A percentile compares a stretch with the other conserved stretches of the same genome.
phyloP scores from a whole-genome alignment of 192 early-diverging fungal genomes.

The Rhizoclosmatium globosum region DNA sequence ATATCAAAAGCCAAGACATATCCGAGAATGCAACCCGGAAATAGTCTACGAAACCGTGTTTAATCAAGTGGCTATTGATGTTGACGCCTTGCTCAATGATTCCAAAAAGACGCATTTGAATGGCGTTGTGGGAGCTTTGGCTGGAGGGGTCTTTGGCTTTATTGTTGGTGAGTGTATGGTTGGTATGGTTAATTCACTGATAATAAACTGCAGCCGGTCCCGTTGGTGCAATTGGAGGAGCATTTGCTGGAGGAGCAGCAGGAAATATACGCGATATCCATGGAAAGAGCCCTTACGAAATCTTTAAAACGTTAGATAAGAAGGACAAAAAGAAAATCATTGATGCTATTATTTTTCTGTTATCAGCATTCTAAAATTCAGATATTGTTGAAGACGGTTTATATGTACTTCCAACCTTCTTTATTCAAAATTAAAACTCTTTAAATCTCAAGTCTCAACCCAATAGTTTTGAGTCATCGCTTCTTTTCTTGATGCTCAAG shows the following conservation, averaged over 20 bases:
- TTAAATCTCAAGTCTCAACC: no score
- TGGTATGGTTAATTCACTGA: neutral
- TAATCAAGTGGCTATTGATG: neutral
- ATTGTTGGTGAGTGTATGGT: neutral
- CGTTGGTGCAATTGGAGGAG: neutral
- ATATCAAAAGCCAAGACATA: neutral
- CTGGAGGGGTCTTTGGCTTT: neutral
- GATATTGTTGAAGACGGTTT: no score
- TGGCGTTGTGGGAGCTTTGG: neutral
- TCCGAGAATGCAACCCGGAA: neutral
- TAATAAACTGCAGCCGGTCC: neutral
- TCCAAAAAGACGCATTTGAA: neutral
- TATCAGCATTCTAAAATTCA: no score
- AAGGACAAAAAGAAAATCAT: no score
- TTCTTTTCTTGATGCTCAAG: conserved; percentile 29
- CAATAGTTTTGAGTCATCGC: no score
- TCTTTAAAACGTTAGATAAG: neutral
- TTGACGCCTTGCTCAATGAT: neutral
- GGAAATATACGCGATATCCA: neutral
- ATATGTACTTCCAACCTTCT: no score
- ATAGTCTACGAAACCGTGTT: neutral
- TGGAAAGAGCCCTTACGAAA: neutral
- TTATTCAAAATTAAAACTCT: no score
- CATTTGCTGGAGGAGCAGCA: neutral
- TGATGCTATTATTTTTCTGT: no score